Percentiles rank a stretch among this genome's conserved stretches.
phyloP scores from a whole-genome alignment of 371 early-diverging fungal genomes.

The Apophysomyces elegans region DNA sequence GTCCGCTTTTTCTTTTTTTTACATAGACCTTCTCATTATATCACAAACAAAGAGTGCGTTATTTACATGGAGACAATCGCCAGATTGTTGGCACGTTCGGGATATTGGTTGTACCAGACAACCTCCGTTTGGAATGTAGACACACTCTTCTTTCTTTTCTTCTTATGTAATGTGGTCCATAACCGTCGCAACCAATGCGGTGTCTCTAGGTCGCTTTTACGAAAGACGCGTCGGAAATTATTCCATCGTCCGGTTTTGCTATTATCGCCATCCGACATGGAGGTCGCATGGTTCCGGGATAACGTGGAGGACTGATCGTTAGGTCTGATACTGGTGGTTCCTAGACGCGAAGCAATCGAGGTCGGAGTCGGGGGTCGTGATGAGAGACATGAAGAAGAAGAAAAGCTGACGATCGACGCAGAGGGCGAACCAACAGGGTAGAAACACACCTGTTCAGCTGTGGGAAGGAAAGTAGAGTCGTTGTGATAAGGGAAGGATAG shows the following conservation, averaged over 20 bases:
- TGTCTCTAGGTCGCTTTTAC: not conserved
- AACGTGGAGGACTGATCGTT: not conserved
- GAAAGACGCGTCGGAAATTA: slow-evolving; percentile 1
- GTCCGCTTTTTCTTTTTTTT: not conserved
- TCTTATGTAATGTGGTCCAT: slow-evolving; percentile 1
- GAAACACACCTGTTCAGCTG: slow-evolving; percentile 28
- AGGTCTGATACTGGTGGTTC: not conserved
- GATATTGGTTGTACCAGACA: slow-evolving; percentile 10
- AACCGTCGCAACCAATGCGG: slow-evolving; percentile 1
- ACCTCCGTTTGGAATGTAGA: slow-evolving; percentile 2
- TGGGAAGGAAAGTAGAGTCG: slow-evolving; percentile 41
- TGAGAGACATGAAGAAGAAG: slow-evolving; percentile 4
- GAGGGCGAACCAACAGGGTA: not conserved
- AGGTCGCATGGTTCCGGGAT: not conserved
- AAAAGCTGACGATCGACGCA: slow-evolving; percentile 7
- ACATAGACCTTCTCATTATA: not conserved
- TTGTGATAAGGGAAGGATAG: slow-evolving; percentile 53
- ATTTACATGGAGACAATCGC: slow-evolving; percentile 6
- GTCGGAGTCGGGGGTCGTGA: not conserved
- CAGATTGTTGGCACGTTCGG: slow-evolving; percentile 5
- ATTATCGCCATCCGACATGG: not conserved
- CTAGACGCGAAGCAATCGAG: slow-evolving; percentile 3
- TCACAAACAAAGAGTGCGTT: slow-evolving; percentile 1
- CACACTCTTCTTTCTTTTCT: not conserved
- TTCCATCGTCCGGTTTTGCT: not conserved